A percentile compares a stretch with the other conserved stretches of the same genome.
phyloP scores from a whole-genome alignment of 805 yeast species.

The Pichia kluyveri region DNA sequence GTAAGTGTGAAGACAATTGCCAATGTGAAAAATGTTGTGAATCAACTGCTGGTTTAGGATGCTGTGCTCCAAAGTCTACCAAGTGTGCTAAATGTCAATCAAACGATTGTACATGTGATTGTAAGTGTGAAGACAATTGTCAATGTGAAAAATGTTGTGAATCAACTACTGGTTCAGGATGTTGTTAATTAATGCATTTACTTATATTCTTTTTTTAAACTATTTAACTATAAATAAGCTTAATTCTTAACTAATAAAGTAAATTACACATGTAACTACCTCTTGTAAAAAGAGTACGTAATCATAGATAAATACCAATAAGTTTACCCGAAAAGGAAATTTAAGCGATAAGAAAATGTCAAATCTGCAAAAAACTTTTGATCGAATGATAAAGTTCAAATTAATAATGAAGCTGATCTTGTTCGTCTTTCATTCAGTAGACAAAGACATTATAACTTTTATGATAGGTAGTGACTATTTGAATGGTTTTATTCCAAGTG shows the following conservation, averaged over 20 bases:
- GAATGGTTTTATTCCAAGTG: constrained; percentile 66
- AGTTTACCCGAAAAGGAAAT: too few relatives aligned
- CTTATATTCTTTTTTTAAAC: background rate
- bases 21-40: background rate
- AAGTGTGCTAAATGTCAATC: background rate
- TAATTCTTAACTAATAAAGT: too few relatives aligned
- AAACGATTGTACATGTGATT: background rate
- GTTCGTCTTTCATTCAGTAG: background rate
- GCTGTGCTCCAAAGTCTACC: too few relatives aligned
- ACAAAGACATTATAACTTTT: constrained; percentile 56
- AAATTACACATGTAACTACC: too few relatives aligned
- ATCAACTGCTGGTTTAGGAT: background rate
- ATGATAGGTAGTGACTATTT: constrained; percentile 80
- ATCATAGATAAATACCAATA: too few relatives aligned
- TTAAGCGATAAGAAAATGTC: too few relatives aligned
- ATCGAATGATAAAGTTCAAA: too few relatives aligned
- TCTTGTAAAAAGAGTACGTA: too few relatives aligned
- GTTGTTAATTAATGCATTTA: background rate
- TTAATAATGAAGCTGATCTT: too few relatives aligned
- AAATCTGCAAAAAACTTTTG: too few relatives aligned
- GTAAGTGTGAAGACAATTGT: background rate
- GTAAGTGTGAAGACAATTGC: background rate
- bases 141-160: background rate
- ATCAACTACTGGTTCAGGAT: background rate
- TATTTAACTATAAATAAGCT: too few relatives aligned